phyloP scores from a whole-genome alignment of 768 basidiomycete genomes.

The Tricholomella constricta region DNA sequence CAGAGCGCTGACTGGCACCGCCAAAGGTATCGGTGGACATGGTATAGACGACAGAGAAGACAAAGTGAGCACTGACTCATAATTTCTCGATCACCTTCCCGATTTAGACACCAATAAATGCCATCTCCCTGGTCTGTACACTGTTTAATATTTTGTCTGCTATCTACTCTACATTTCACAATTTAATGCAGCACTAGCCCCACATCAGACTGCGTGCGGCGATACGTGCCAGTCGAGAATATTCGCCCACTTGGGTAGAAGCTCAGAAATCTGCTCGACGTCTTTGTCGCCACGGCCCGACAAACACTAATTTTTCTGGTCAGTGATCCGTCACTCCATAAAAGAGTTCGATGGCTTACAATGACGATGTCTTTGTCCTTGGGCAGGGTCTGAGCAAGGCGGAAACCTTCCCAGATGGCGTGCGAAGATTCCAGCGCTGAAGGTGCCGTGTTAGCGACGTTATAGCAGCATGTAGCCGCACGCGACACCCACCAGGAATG shows the following conservation, averaged over 20 bases:
- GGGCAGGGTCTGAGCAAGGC: slow-evolving; percentile 80
- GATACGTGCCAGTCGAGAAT: slow-evolving; percentile 90
- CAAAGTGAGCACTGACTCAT: slow-evolving; percentile 3
- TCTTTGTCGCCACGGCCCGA: slow-evolving; percentile 98
- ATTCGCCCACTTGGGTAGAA: slow-evolving; percentile 95
- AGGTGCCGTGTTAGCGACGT: slow-evolving; percentile 4
- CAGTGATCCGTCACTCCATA: slow-evolving; percentile 1
- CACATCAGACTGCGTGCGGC: slow-evolving; percentile 28
- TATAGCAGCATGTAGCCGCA: not conserved
- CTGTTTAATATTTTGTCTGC: not conserved
- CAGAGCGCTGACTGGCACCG: slow-evolving; percentile 52
- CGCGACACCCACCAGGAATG: slow-evolving; percentile 76
- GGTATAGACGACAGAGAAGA: not conserved
- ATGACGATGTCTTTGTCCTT: slow-evolving; percentile 89
- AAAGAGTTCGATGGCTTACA: slow-evolving; percentile 49
- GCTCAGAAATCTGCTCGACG: slow-evolving; percentile 92
- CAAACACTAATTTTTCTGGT: slow-evolving; percentile 59
- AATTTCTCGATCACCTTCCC: slow-evolving; percentile 16
- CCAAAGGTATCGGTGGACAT: slow-evolving; percentile 45
- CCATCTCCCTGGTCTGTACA: not conserved
- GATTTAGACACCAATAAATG: slow-evolving; percentile 10
- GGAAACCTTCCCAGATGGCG: slow-evolving; percentile 91
- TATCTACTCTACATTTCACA: not conserved
- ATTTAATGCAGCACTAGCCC: not conserved
- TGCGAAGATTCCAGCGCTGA: slow-evolving; percentile 95